Evolutionary conservation across 23 red algal genomes (phyloP).

Genomic region (Gracilariopsis chorda): DNA sequence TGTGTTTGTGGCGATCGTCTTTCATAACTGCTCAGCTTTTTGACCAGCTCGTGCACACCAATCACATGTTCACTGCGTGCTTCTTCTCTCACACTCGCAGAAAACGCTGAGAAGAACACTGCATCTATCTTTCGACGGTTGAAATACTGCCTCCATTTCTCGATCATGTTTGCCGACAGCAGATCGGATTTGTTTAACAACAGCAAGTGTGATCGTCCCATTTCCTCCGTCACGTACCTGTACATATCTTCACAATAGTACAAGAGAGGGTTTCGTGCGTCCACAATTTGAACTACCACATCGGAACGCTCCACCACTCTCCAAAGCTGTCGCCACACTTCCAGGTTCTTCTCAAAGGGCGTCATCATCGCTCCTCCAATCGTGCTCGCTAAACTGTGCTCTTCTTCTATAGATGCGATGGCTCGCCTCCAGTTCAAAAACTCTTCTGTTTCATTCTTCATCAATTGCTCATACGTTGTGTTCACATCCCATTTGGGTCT

Average conservation of each 20-base stretch:
- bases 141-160: slow-evolving; percentile 80
- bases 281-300: slow-evolving; percentile 93
- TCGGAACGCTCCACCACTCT: slow-evolving; percentile 92
- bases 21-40: slow-evolving; percentile 24
- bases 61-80: slow-evolving; percentile 14
- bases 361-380: slow-evolving; percentile 61
- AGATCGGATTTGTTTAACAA: slow-evolving; percentile 96
- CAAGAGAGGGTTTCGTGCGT: slow-evolving; percentile 91
- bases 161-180: slow-evolving; percentile 42
- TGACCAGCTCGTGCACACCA: slow-evolving; percentile 28
- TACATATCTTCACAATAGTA: slow-evolving; percentile 85
- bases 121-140: slow-evolving; percentile 2
- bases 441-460: slow-evolving; percentile 56
- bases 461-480: slow-evolving; percentile 43
- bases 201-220: slow-evolving; percentile 53
- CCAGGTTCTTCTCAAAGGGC: slow-evolving; percentile 98
- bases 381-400: slow-evolving; percentile 6
- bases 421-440: slow-evolving; percentile 83
- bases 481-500: slow-evolving; percentile 71
- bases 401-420: slow-evolving; percentile 71
- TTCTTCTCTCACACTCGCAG: slow-evolving; percentile 41
- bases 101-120: slow-evolving; percentile 92
- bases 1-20: slow-evolving; percentile 7
- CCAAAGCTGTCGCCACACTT: slow-evolving; percentile 99
- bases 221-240: slow-evolving; percentile 69